Evolutionary conservation across 148 eudicot species (phyloP).

Genomic region (Agrostemma githago): DNA sequence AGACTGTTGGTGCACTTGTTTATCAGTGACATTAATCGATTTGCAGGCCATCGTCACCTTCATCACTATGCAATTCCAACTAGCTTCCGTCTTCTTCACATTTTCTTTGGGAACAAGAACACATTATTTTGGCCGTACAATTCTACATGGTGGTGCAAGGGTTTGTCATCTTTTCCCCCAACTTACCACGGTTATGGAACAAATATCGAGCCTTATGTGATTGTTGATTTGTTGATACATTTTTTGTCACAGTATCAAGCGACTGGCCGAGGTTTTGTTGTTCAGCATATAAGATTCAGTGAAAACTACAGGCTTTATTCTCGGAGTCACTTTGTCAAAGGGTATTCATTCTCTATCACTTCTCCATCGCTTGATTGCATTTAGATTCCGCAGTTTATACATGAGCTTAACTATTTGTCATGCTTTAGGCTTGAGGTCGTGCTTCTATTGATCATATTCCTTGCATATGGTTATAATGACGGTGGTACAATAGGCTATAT

Average conservation of each 20-base stretch:
- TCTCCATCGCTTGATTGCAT: not conserved
- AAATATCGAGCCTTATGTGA: not conserved
- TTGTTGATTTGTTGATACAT: conserved; percentile 3
- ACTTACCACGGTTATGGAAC: not conserved
- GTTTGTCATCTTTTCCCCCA: conserved; percentile 36
- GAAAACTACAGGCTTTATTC: conserved; percentile 99
- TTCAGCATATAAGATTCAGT: conserved; percentile 85
- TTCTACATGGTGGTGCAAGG: conserved; percentile 98
- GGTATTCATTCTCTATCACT: conserved; percentile 40
- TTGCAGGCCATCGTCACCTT: conserved; percentile 92
- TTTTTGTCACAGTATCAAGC: conserved; percentile 75
- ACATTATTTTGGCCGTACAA: conserved; percentile 97
- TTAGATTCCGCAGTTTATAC: not conserved
- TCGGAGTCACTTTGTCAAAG: conserved; percentile 98
- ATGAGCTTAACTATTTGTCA: conserved; percentile 11
- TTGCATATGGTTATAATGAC: conserved; percentile 69
- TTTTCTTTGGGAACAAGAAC: conserved; percentile 95
- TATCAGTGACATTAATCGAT: not conserved
- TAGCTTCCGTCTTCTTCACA: conserved; percentile 89
- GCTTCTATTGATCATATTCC: conserved; percentile 72
- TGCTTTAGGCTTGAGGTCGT: conserved; percentile 77
- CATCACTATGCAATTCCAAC: conserved; percentile 96
- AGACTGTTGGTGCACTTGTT: conserved; percentile 4
- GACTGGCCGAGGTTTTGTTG: conserved; percentile 98
- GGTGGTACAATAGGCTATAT: conserved; percentile 71